Percentiles rank a stretch among this genome's conserved stretches.
phyloP scores from a whole-genome alignment of 2,329 filamentous ascomycete genomes.

The Epichloe glyceriae region DNA sequence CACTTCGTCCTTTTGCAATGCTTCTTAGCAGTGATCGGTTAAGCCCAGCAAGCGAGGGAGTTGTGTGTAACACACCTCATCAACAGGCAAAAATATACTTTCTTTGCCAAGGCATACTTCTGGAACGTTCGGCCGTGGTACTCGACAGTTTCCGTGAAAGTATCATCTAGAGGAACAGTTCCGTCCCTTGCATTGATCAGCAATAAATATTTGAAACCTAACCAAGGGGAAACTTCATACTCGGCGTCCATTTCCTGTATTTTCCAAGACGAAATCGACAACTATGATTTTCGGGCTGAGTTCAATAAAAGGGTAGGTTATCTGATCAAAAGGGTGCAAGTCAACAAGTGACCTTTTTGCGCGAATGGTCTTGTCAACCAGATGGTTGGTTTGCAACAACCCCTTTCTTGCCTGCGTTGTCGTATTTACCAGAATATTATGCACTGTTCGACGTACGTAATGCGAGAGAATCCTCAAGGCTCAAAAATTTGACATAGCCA shows the following conservation, averaged over 20 bases:
- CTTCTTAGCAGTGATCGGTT: background rate
- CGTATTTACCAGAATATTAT: too few species aligned
- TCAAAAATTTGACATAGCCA: background rate
- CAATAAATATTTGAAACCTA: background rate
- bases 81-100: conserved; percentile 56
- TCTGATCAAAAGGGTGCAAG: background rate
- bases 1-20: conserved; percentile 45
- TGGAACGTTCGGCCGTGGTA: conserved; percentile 55
- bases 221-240: conserved; percentile 14
- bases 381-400: conserved; percentile 1
- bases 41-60: background rate
- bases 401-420: too few species aligned
- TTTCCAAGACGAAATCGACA: background rate
- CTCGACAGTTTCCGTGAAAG: conserved; percentile 44
- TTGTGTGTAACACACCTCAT: conserved; percentile 42
- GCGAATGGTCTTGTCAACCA: background rate
- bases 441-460: too few species aligned
- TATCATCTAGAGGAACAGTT: conserved; percentile 42
- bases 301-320: background rate
- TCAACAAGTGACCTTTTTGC: background rate
- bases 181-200: conserved; percentile 26
- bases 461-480: too few species aligned
- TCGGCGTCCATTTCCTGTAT: conserved; percentile 16
- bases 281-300: background rate
- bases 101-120: conserved; percentile 50